Evolutionary conservation across 495 filamentous ascomycete genomes (phyloP), one percentile per base, ranked within the genome.

Genomic region (Penicillium paradoxum): DNA sequence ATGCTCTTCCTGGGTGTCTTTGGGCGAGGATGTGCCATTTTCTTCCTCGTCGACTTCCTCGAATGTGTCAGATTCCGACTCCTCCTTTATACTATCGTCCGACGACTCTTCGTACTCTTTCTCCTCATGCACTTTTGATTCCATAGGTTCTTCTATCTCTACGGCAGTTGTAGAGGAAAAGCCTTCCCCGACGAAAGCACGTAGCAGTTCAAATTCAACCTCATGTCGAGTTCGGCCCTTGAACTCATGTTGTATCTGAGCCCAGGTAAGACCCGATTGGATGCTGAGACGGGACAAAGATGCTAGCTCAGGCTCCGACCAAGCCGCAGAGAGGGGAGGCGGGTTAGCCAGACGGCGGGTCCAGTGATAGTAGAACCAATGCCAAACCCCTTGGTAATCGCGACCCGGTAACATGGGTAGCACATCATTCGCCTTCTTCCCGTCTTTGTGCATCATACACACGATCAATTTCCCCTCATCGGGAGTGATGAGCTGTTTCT

Each of bases 201-300:
- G 64, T 42, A 76, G 50, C 52, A 75, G 45, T 39, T 76, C 65
- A 50, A 67, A 69, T 44, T 76, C 72, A 37, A 73, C 59, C 43
- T 73, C 73, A 17, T 59, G 42, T 29, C 56, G 56, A 15, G 68
- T 58, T 13, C 73, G 67, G 37, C 57, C 53, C 10, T 66, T 67
- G 9, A 76, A 49, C 19, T 57, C 51, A 15, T 49, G 42, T 30
- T 59, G 63, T 14, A 76, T 66, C 19, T 49, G 50, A 55, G 47
- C 14, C 72, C 72, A 76, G 11, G 60, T 62, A 11, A 75, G 62
- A 50, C 61, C 69, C 17, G 49, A 40, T 44, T 66, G 51, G 30
- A 62, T 58, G 43, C 63, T 64, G 0, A 75, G 45, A 8, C 42
- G 36, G n/a, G 60, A 45, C 24, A 76, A 49, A 24, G 55, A 60